These are phyloP conservation scores for Fonsecaea nubica DNA, from an alignment of 2,329 filamentous ascomycete genomes.

Conservation along the genomic window DNA sequence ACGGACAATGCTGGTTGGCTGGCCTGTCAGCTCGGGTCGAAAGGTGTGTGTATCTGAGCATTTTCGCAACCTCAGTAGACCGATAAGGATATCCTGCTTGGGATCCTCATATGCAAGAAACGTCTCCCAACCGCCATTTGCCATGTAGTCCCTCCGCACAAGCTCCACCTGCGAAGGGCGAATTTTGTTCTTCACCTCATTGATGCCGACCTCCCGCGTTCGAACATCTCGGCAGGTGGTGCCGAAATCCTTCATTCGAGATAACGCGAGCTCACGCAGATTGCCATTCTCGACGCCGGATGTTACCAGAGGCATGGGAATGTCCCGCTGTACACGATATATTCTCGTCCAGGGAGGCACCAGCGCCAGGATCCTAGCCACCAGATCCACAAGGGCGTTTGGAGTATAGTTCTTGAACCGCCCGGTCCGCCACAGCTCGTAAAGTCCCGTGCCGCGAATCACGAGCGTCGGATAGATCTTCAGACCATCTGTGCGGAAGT, in stretches of 20 bases:
- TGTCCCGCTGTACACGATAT: slow-evolving; percentile 97
- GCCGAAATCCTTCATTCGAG: slow-evolving; percentile 99
- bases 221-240: slow-evolving; percentile 96
- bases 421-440: slow-evolving; percentile 96
- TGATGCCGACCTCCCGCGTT: slow-evolving; percentile 95
- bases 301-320: slow-evolving; percentile 99
- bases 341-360: slow-evolving; percentile 98
- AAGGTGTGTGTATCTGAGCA: slow-evolving; percentile 93
- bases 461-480: slow-evolving; percentile 99
- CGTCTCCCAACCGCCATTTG: slow-evolving; percentile 98
- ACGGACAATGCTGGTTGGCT: slow-evolving; percentile 88
- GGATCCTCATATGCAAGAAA: slow-evolving; percentile 98
- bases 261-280: slow-evolving; percentile 86
- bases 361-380: slow-evolving; percentile 92
- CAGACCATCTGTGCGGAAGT: slow-evolving; percentile 92
- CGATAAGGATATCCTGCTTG: slow-evolving; percentile 97
- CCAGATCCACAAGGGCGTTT: slow-evolving; percentile 92
- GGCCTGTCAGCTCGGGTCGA: slow-evolving; percentile 80
- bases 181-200: slow-evolving; percentile 99
- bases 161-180: slow-evolving; percentile 95
- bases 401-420: slow-evolving; percentile 99
- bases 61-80: slow-evolving; percentile 83
- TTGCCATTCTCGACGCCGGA: slow-evolving; percentile 98
- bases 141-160: slow-evolving; percentile 88
- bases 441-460: slow-evolving; percentile 93